These are phyloP conservation scores for Globisporangium mamillatum DNA, from an alignment of 352 stramenopile species.

Conservation along the genomic window DNA sequence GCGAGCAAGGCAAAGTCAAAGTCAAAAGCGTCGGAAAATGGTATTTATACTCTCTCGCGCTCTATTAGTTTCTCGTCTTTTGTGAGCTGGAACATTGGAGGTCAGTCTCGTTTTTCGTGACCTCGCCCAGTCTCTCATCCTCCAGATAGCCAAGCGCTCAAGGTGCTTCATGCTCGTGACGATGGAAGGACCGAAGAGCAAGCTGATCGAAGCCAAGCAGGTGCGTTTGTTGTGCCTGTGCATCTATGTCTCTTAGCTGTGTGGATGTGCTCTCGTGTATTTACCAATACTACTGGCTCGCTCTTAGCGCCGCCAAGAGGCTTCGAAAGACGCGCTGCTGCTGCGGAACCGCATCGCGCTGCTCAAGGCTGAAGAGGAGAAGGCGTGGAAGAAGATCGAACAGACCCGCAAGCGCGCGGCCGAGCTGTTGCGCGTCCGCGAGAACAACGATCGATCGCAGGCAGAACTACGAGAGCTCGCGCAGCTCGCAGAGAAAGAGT, in stretches of 20 bases:
- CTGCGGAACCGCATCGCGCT: constrained; percentile 79
- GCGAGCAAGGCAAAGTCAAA: not conserved
- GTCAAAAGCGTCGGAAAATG: not conserved
- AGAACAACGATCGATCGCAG: constrained; percentile 66
- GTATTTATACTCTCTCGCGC: constrained; percentile 1
- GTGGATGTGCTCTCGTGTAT: not conserved
- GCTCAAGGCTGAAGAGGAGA: constrained; percentile 78
- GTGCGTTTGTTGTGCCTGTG: constrained; percentile 18
- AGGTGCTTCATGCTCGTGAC: not conserved
- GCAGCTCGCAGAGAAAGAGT: constrained; percentile 50
- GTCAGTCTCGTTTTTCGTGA: not conserved
- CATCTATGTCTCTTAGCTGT: not conserved
- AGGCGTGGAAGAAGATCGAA: constrained; percentile 86
- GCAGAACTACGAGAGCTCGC: constrained; percentile 59
- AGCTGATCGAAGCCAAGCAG: constrained; percentile 79
- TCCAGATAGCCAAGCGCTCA: not conserved
- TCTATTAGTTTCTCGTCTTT: not conserved
- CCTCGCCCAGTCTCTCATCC: not conserved
- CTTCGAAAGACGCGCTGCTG: constrained; percentile 68
- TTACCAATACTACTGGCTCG: not conserved
- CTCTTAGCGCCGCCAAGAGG: constrained; percentile 64
- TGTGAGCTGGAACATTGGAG: not conserved
- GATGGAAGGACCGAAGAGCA: constrained; percentile 60
- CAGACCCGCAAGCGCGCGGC: constrained; percentile 69
- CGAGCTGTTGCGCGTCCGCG: constrained; percentile 65